phyloP scores from a whole-genome alignment of 495 filamentous ascomycete species.

The Staphylotrichum tortipilum region DNA sequence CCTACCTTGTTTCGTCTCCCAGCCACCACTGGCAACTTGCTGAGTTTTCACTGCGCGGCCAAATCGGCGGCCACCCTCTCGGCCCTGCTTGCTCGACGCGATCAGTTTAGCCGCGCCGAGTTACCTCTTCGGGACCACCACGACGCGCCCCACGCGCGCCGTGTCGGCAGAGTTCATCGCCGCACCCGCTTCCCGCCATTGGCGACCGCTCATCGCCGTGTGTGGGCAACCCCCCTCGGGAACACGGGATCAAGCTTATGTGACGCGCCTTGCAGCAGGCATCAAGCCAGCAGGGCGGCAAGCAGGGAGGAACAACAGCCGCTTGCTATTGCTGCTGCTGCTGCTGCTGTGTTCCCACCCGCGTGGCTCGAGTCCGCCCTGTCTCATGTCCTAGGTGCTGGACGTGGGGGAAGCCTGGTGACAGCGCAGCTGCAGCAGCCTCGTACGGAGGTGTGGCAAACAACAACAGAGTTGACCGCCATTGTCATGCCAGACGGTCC shows the following conservation, averaged over 20 bases:
- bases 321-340: no score
- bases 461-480: background rate
- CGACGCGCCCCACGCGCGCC: constrained; percentile 4
- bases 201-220: constrained; percentile 3
- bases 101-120: constrained; percentile 24
- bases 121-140: background rate
- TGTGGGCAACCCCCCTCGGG: no score
- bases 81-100: constrained; percentile 14
- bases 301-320: no score
- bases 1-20: constrained; percentile 1
- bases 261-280: background rate
- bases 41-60: constrained; percentile 13
- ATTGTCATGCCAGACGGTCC: background rate
- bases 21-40: constrained; percentile 18
- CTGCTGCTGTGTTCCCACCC: background rate
- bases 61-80: constrained; percentile 19
- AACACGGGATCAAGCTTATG: background rate
- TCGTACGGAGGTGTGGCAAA: background rate
- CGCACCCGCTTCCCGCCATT: background rate
- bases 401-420: background rate
- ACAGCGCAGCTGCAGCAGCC: background rate
- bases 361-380: background rate
- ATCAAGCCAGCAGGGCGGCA: no score
- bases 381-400: background rate
- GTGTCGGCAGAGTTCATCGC: constrained; percentile 14